phyloP scores from a whole-genome alignment of 176 grass and related monocot species.

The Calamus simplicifolius region DNA sequence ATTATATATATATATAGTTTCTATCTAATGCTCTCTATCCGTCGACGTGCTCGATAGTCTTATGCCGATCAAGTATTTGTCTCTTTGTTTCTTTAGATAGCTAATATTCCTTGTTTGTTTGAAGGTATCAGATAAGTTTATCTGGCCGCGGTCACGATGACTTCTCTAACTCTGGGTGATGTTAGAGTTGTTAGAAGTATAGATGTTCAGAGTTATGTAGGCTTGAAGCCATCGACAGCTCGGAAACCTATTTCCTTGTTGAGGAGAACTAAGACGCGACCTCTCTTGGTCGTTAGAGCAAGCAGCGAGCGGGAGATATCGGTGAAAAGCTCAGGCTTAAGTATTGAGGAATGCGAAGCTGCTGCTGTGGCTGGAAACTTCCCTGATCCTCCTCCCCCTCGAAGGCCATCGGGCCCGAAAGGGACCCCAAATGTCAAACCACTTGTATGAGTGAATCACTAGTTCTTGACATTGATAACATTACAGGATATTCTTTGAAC shows the following conservation, averaged over 20 bases:
- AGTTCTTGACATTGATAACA: not conserved
- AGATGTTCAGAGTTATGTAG: slow-evolving; percentile 26
- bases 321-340: slow-evolving; percentile 55
- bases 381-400: slow-evolving; percentile 37
- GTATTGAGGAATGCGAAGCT: slow-evolving; percentile 91
- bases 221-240: slow-evolving; percentile 21
- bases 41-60: no score
- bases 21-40: no score
- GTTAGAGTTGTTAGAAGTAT: slow-evolving; percentile 36
- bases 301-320: slow-evolving; percentile 50
- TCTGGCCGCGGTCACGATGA: slow-evolving; percentile 48
- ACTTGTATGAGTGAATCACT: slow-evolving; percentile 35
- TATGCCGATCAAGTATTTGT: no score
- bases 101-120: no score
- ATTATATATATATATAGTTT: no score
- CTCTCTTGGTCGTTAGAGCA: slow-evolving; percentile 36
- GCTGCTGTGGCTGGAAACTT: slow-evolving; percentile 77
- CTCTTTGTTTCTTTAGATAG: no score
- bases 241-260: slow-evolving; percentile 21
- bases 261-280: not conserved
- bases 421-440: slow-evolving; percentile 74
- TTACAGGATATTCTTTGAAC: no score
- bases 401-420: slow-evolving; percentile 50
- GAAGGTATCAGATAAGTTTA: not conserved
- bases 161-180: slow-evolving; percentile 56